A percentile compares a stretch with the other conserved stretches of the same genome.
Evolutionary conservation across 202 grass and related monocot species (phyloP).

Genomic region (Musa balbisiana): DNA sequence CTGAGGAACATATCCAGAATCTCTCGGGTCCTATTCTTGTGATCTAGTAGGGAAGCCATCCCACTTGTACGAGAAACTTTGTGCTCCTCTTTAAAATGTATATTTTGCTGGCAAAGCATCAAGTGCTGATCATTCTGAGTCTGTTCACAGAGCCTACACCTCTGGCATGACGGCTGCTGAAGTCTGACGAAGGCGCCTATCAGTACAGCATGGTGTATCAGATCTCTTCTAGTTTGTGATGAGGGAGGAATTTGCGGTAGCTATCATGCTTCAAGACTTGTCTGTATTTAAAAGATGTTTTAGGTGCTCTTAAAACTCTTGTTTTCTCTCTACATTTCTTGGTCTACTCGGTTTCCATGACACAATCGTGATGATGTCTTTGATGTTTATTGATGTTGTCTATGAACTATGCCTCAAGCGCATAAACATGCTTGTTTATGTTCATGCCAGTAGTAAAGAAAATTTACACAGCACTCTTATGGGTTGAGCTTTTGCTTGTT

Average conservation of each 20-base stretch:
- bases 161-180: slow-evolving; percentile 59
- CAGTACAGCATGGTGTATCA: slow-evolving; percentile 40
- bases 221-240: slow-evolving; percentile 62
- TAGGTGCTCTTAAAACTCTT: too few relatives aligned
- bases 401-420: too few relatives aligned
- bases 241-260: slow-evolving; percentile 56
- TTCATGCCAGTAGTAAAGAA: too few relatives aligned
- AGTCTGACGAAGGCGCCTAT: slow-evolving; percentile 52
- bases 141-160: slow-evolving; percentile 80
- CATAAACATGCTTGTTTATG: too few relatives aligned
- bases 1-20: slow-evolving; percentile 67
- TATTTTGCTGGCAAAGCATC: slow-evolving; percentile 81
- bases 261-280: not conserved
- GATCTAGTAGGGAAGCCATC: slow-evolving; percentile 81
- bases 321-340: too few relatives aligned
- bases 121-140: slow-evolving; percentile 68
- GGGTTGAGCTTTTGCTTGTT: too few relatives aligned
- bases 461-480: too few relatives aligned
- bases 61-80: slow-evolving; percentile 59
- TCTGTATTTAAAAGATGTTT: too few relatives aligned
- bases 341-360: too few relatives aligned
- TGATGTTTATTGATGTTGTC: too few relatives aligned
- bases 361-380: too few relatives aligned
- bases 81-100: slow-evolving; percentile 67
- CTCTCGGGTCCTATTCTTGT: slow-evolving; percentile 69